phyloP scores from a whole-genome alignment of 306 rosid genomes.

The Gastrolobium villosum region DNA sequence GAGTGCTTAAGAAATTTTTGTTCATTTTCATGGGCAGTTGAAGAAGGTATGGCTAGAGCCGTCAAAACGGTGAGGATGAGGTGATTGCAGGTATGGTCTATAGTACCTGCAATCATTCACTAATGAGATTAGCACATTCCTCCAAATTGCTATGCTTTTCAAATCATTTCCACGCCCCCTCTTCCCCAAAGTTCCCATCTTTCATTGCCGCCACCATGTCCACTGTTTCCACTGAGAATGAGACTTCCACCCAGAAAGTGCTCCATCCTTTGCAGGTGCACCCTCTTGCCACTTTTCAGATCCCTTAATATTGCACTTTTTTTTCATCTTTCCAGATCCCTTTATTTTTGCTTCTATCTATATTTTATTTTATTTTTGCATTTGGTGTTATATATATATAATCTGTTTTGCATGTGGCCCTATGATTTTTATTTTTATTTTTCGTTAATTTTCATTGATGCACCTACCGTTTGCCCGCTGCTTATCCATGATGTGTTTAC shows the following conservation, averaged over 20 bases:
- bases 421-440: no score
- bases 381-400: no score
- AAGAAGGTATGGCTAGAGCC: no score
- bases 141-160: conserved; percentile 42
- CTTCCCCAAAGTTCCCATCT: conserved; percentile 48
- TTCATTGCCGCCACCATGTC: conserved; percentile 68
- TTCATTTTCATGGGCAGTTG: no score
- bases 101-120: conserved; percentile 56
- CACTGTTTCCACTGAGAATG: conserved; percentile 59
- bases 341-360: neutral
- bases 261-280: conserved; percentile 70
- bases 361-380: neutral
- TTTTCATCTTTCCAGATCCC: conserved; percentile 17
- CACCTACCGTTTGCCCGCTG: no score
- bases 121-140: conserved; percentile 48
- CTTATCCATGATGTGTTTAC: no score
- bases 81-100: no score
- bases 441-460: no score
- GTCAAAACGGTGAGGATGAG: no score
- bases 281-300: conserved; percentile 18
- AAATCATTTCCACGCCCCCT: conserved; percentile 40
- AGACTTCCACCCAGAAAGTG: conserved; percentile 45
- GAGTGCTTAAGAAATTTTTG: no score
- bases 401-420: no score
- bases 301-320: neutral